Evolutionary conservation across 2,329 filamentous ascomycete species (phyloP), one percentile per base, ranked within the genome.

Genomic region (Pseudogymnoascus sp.): DNA sequence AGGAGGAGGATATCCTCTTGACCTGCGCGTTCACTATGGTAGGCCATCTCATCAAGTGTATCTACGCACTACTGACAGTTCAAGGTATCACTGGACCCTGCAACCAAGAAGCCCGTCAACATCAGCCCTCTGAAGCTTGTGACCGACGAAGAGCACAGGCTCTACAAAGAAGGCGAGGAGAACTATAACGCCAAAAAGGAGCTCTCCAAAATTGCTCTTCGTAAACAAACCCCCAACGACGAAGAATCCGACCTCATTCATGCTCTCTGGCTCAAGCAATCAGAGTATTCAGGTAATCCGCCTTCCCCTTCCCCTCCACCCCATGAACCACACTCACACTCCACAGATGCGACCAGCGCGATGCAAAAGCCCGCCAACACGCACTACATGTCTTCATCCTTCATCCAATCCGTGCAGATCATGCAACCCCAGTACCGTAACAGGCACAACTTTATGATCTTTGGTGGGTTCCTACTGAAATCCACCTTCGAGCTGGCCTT

Each of bases 21-120:
- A 88, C 85, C n/a, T 89, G 87, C 73, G 84, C 85, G 6, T 89
- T 89, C 70, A 90, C 87, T 0, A 90, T 90, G 88, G 88, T 89
- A 2, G 19, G 31, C 37, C 8, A 33, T 64, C 19, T 53, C 8
- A 6, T 7, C 14, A 1, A 16, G 24, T 14, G 14, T 24, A 11
- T 37, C 3, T 19, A 22, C n/a, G 4, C 31, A 8, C 12, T 38
- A 22, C 59, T 64, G 16, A 62, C 22, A 56, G 24, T n/a, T 12
- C 56, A 28, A 73, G 71, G 71, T 73, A n/a, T 88, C 87, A 2
- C 76, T 90, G 1, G 84, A 89, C 68, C 87, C 87, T 1, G 76
- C 70, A 2, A 89, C 87, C 0, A 89, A 87, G 73, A 87, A 82
- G 78, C 84, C 87, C 0, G 82, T 86, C 12, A 76, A 80, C 37